A percentile compares a stretch with the other conserved stretches of the same genome.
Evolutionary conservation across 495 filamentous ascomycete species (phyloP).

Genomic region (Neurospora sp.): DNA sequence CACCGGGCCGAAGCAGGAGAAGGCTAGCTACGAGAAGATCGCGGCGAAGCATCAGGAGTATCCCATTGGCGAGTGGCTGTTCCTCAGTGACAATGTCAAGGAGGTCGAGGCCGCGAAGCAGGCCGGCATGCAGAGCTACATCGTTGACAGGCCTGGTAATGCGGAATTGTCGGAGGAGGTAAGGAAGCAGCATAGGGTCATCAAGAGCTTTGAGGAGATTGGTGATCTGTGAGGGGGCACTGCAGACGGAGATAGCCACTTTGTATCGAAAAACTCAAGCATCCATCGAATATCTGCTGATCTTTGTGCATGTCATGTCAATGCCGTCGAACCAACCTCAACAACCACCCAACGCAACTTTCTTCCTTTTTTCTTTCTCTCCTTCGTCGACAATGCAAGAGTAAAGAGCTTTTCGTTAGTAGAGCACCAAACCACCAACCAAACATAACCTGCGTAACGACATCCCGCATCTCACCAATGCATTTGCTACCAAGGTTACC

Average conservation of each 20-base stretch:
- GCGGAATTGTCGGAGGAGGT: constrained; percentile 38
- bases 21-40: constrained; percentile 51
- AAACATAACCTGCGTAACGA: background rate
- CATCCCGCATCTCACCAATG: background rate
- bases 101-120: constrained; percentile 56
- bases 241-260: background rate
- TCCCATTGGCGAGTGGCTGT: constrained; percentile 42
- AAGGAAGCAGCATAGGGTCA: constrained; percentile 28
- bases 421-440: background rate
- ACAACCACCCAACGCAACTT: background rate
- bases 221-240: background rate
- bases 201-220: constrained; percentile 37
- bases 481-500: background rate
- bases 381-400: background rate
- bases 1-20: constrained; percentile 57
- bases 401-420: background rate
- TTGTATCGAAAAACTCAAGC: background rate
- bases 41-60: constrained; percentile 29
- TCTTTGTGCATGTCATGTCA: background rate
- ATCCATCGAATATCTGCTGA: background rate
- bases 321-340: background rate
- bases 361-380: background rate
- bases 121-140: constrained; percentile 50
- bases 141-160: constrained; percentile 58
- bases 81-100: constrained; percentile 61